These are phyloP conservation scores for Exsudoporus frostii DNA, from an alignment of 768 basidiomycete genomes.

Conservation along the genomic window DNA sequence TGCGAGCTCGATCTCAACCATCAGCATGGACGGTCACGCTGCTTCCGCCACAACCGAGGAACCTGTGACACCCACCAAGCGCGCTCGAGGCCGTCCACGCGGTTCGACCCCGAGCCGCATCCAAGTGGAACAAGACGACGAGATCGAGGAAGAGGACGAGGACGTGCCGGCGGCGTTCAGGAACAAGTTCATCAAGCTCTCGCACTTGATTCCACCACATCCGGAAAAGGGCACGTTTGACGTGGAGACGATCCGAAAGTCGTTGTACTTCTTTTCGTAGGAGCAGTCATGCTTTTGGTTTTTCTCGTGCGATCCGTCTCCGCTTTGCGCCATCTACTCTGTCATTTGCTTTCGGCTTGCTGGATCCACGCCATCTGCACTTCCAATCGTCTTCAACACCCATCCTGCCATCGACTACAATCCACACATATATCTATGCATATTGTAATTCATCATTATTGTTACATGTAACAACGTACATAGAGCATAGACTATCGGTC, in stretches of 20 bases:
- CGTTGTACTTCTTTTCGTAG: conserved; percentile 93
- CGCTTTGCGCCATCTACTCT: not conserved
- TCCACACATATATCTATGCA: conserved; percentile 9
- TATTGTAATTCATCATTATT: conserved; percentile 20
- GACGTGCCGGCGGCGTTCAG: conserved; percentile 25
- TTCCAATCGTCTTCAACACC: not conserved
- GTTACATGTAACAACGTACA: conserved; percentile 10
- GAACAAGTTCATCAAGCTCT: conserved; percentile 71
- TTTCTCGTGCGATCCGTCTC: not conserved
- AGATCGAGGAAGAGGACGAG: conserved; percentile 16
- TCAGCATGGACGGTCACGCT: conserved; percentile 5
- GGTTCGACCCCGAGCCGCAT: conserved; percentile 20
- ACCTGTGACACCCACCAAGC: conserved; percentile 1
- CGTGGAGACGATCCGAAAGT: conserved; percentile 76
- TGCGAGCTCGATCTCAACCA: conserved; percentile 30
- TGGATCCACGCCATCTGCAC: not conserved
- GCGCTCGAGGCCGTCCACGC: conserved; percentile 17
- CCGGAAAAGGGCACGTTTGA: conserved; percentile 86
- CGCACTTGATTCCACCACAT: conserved; percentile 73
- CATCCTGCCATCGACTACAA: not conserved
- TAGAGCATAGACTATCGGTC: conserved; percentile 4
- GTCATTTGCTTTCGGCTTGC: not conserved
- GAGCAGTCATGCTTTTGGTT: not conserved
- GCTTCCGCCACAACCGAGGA: conserved; percentile 2
- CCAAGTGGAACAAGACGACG: conserved; percentile 3